Conservation (phyloP, 352 stramenopile species). For the Halophytophthora batemanensis region DNA sequence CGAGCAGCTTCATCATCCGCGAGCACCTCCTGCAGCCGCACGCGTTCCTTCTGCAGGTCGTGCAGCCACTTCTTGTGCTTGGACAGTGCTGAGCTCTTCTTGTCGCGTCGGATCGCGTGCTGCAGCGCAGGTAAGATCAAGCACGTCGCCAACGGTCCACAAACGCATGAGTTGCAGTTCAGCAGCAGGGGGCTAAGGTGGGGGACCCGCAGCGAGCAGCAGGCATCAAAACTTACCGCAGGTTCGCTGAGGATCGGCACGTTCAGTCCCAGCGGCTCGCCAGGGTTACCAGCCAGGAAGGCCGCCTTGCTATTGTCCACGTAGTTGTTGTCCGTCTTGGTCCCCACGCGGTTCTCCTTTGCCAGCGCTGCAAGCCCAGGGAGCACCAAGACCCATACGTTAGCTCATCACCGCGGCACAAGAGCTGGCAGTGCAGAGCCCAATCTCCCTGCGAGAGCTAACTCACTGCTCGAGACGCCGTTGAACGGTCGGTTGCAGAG, state of each 20-base stretch:
- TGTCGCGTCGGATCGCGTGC: constrained; percentile 83
- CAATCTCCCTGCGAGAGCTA: too few species aligned
- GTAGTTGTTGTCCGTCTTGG: constrained; percentile 36
- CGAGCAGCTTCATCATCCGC: constrained; percentile 68
- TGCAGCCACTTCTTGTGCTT: constrained; percentile 93
- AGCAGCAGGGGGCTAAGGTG: constrained; percentile 2
- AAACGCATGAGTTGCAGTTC: neutral
- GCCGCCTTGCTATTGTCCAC: constrained; percentile 57
- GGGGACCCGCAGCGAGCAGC: neutral
- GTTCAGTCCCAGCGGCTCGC: constrained; percentile 72
- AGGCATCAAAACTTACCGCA: constrained; percentile 32
- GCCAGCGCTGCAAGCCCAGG: constrained; percentile 35
- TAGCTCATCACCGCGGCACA: too few species aligned
- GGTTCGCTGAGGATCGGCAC: constrained; percentile 76
- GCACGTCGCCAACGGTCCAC: neutral
- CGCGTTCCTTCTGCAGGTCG: constrained; percentile 91
- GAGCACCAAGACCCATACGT: neutral
- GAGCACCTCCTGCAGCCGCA: constrained; percentile 78
- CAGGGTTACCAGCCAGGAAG: constrained; percentile 70
- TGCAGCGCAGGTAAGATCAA: constrained; percentile 9
- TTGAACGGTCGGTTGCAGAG: constrained; percentile 94
- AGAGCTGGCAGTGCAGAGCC: too few species aligned
- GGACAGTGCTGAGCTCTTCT: constrained; percentile 89
- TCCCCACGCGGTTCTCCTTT: constrained; percentile 40
- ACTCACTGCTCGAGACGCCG: constrained; percentile 71